Evolutionary conservation across 257 asterid genomes (phyloP), one percentile per base, ranked within the genome.

Genomic region (Misopates orontium): DNA sequence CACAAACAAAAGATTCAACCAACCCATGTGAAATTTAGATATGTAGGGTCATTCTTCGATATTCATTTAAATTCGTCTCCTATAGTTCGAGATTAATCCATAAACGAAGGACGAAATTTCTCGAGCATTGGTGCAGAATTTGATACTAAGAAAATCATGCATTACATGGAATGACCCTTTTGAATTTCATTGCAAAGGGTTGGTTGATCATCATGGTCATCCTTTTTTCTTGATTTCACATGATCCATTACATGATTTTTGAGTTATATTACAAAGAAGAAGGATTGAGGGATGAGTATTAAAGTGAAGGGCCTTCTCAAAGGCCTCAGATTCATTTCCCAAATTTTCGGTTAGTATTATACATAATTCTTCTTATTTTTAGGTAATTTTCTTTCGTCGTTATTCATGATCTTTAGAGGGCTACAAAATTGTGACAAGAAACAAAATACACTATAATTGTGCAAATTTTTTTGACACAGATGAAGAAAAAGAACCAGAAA

Each of bases 261-360:
- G 77, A 55, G 42, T 25, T 32, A 39, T 31, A 4, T 18, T n/a
- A 28, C 3, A 52, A 24, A 17, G 41, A 51, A 60, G 65, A 60
- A 31, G 22, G 9, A 39, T 39, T 66, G 23, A 39, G 66, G 41
- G 61, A 90, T 87, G 90, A 3, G 77, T 10, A 83, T 88, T 1
- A 90, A 86, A 77, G 79, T 85, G 86, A 90, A 90, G 73, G 96
- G 97, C 76, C 84, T 90, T 40, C 70, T 90, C 28, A 90, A 86
- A 72, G 97, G 97, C 81, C 75, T 90, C 13, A 79, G 90, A 78
- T 87, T 87, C 69, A 86, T 90, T 70, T 90, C 97, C 67, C 95
- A 83, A 18, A 86, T 87, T 69, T 87, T 90, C 52, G 97, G 97
- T 90, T 22, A 65, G 91, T 76, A 28, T n/a, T n/a, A n/a, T n/a